Percentiles rank a stretch among this genome's conserved stretches.
Conservation (phyloP, 2,329 filamentous ascomycete species). For the Phyllosticta paracitricarpa region DNA sequence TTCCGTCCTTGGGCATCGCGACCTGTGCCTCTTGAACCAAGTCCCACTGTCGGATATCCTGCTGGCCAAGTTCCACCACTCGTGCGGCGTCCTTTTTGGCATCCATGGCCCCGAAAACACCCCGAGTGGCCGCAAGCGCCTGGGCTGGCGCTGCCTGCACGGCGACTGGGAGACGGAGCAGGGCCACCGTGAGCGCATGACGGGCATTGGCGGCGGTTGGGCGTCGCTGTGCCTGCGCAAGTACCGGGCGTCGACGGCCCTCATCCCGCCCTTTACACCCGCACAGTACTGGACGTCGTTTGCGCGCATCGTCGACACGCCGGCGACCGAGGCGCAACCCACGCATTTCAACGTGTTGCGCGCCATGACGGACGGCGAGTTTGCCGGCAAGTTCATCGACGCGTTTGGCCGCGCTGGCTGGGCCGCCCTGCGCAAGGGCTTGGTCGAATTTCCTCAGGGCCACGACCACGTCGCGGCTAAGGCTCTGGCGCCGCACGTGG, state of each 20-base stretch:
- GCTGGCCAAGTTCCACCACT: conserved; percentile 72
- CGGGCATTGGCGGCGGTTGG: conserved; percentile 73
- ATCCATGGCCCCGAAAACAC: conserved; percentile 67
- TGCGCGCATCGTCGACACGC: conserved; percentile 66
- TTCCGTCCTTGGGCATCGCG: background rate
- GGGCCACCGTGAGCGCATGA: conserved; percentile 72
- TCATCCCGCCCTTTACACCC: conserved; percentile 52
- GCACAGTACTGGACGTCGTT: conserved; percentile 73
- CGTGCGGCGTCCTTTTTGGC: conserved; percentile 80
- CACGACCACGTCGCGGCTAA: conserved; percentile 5
- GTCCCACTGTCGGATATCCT: conserved; percentile 69
- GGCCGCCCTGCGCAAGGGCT: conserved; percentile 45
- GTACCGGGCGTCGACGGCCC: conserved; percentile 45
- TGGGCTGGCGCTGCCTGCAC: conserved; percentile 24
- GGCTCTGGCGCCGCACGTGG: background rate
- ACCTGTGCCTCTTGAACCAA: conserved; percentile 26
- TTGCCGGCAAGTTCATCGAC: conserved; percentile 63
- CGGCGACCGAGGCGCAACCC: conserved; percentile 39
- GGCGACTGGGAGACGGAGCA: conserved; percentile 53
- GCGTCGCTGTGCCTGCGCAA: conserved; percentile 70
- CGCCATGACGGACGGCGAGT: conserved; percentile 45
- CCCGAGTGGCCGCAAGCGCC: conserved; percentile 23
- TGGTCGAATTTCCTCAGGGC: conserved; percentile 9
- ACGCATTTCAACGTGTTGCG: conserved; percentile 43
- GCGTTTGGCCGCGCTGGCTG: conserved; percentile 72